phyloP scores from a whole-genome alignment of 805 yeast genomes.

The Metschnikowia colocasiae region DNA sequence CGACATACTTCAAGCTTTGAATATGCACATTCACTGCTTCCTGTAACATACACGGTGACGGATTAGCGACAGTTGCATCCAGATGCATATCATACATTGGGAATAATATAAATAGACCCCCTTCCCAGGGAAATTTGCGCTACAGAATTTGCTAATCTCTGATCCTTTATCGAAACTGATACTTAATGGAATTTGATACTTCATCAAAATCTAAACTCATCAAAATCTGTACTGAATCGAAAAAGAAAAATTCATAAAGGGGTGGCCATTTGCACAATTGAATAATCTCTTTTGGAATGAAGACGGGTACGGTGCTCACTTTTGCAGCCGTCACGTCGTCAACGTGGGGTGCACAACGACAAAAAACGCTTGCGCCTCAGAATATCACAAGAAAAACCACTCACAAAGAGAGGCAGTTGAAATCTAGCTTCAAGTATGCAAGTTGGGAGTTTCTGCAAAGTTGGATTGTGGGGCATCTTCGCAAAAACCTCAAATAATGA shows the following conservation, averaged over 20 bases:
- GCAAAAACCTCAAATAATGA: background rate
- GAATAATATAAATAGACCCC: background rate
- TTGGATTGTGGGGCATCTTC: background rate
- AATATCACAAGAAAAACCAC: too few species aligned
- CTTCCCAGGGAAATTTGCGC: background rate
- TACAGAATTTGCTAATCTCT: background rate
- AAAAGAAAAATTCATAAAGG: background rate
- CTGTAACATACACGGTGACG: background rate
- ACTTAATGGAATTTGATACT: too few species aligned
- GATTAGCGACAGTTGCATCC: background rate
- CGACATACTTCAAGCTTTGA: background rate
- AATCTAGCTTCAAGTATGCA: too few species aligned
- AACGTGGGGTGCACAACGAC: too few species aligned
- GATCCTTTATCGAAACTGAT: background rate
- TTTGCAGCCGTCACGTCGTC: background rate
- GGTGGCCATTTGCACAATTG: background rate
- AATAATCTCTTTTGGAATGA: too few species aligned
- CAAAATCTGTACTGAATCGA: background rate
- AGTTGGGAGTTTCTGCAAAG: too few species aligned
- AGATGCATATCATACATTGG: background rate
- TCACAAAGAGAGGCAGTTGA: too few species aligned
- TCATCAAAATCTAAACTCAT: too few species aligned
- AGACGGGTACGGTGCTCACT: background rate
- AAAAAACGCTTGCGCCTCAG: too few species aligned
- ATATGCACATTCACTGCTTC: background rate